Percentiles rank a stretch among this genome's conserved stretches.
phyloP scores from a whole-genome alignment of 257 asterid species.

The Voacanga thouarsii region DNA sequence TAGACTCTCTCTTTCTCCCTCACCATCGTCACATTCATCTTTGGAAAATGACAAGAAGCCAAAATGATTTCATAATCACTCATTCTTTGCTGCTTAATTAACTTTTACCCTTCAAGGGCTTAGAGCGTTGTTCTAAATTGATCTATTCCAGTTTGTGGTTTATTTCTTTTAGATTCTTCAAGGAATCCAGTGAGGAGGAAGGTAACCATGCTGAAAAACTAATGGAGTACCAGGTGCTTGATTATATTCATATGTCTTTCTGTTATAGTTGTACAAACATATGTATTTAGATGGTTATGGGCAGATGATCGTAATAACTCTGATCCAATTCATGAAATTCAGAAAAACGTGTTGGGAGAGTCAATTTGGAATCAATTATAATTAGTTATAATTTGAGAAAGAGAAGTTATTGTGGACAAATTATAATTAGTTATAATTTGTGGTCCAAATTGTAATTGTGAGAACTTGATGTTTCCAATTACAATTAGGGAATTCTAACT shows the following conservation, averaged over 20 bases:
- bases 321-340: background rate
- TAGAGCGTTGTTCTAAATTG: background rate
- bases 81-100: no score
- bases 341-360: constrained; percentile 57
- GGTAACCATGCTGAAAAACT: constrained; percentile 57
- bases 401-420: no score
- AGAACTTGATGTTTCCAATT: no score
- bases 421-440: no score
- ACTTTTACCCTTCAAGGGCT: background rate
- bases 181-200: constrained; percentile 58
- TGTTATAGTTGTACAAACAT: background rate
- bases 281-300: background rate
- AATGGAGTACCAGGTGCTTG: constrained; percentile 59
- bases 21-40: no score
- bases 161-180: constrained; percentile 38
- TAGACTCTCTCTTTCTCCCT: no score
- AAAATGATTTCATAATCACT: no score
- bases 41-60: no score
- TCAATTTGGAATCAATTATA: constrained; percentile 62
- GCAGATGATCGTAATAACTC: no score
- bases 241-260: background rate
- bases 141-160: background rate
- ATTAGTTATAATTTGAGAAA: no score
- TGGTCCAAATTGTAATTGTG: no score
- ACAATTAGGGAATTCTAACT: no score